Percentiles rank a stretch among this genome's conserved stretches.
Conservation (phyloP, 768 basidiomycete genomes). For the Phlebiopsis flavidoalba region DNA sequence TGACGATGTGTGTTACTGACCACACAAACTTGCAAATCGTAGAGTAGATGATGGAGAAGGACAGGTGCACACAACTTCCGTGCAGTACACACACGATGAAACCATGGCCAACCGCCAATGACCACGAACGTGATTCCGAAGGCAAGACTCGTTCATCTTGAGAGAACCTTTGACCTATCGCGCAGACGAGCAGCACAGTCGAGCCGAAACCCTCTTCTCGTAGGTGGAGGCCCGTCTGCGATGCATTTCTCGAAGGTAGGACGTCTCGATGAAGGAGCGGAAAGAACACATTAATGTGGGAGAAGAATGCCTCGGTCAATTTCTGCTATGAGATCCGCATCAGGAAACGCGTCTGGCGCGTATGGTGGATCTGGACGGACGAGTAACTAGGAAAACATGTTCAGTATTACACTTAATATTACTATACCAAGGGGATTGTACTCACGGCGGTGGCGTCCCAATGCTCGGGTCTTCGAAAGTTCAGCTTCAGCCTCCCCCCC, state of each 20-base stretch:
- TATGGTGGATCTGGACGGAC: neutral
- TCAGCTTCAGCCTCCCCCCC: neutral
- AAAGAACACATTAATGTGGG: slow-evolving; percentile 25
- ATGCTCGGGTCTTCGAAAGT: neutral
- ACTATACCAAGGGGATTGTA: neutral
- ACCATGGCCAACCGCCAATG: slow-evolving; percentile 36
- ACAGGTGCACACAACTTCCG: slow-evolving; percentile 42
- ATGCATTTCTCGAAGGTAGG: slow-evolving; percentile 11
- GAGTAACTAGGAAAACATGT: neutral
- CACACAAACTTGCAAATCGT: slow-evolving; percentile 59
- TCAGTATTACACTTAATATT: neutral
- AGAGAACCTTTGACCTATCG: slow-evolving; percentile 35
- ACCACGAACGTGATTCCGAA: neutral
- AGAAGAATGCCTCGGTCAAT: slow-evolving; percentile 42
- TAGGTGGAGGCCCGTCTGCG: slow-evolving; percentile 27
- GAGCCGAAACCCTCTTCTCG: slow-evolving; percentile 30
- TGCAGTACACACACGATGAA: slow-evolving; percentile 48
- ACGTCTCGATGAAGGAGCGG: slow-evolving; percentile 38
- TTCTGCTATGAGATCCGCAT: slow-evolving; percentile 20
- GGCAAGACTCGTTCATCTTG: slow-evolving; percentile 37
- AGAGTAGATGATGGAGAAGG: slow-evolving; percentile 46
- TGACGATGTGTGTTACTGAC: no score
- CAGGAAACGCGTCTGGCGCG: slow-evolving; percentile 16
- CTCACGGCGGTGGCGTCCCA: neutral
- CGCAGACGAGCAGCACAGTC: slow-evolving; percentile 39